Evolutionary conservation across 768 basidiomycete species (phyloP).

Genomic region (Tylopilus sp.): DNA sequence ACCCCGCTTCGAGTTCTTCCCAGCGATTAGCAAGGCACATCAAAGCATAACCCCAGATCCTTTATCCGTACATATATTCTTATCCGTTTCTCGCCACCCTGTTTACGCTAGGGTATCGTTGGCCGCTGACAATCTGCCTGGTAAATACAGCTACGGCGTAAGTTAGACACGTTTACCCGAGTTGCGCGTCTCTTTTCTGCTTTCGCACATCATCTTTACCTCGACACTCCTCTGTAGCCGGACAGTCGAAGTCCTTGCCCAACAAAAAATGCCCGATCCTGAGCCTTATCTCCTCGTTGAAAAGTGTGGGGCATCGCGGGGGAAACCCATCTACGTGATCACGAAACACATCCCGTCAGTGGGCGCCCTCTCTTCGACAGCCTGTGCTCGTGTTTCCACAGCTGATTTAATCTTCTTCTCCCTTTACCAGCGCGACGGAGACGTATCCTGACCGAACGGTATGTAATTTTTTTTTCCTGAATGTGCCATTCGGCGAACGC

Average conservation of each 20-base stretch:
- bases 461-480: slow-evolving; percentile 8
- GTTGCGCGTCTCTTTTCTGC: slow-evolving; percentile 18
- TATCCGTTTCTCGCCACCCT: slow-evolving; percentile 26
- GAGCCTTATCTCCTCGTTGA: slow-evolving; percentile 39
- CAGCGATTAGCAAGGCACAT: slow-evolving; percentile 24
- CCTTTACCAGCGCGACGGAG: slow-evolving; percentile 26
- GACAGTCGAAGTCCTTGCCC: slow-evolving; percentile 2
- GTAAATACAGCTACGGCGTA: slow-evolving; percentile 28
- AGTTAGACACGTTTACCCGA: slow-evolving; percentile 25
- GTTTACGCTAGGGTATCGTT: slow-evolving; percentile 25
- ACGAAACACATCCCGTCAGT: slow-evolving; percentile 42
- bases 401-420: not conserved
- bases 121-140: slow-evolving; percentile 24
- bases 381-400: slow-evolving; percentile 10
- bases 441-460: slow-evolving; percentile 34
- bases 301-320: slow-evolving; percentile 41
- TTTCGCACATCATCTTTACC: slow-evolving; percentile 24
- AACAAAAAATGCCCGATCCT: slow-evolving; percentile 23
- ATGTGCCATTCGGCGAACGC: not conserved
- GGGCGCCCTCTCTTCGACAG: slow-evolving; percentile 3
- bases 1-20: slow-evolving; percentile 19
- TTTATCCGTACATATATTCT: slow-evolving; percentile 33
- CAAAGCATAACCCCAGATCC: slow-evolving; percentile 20
- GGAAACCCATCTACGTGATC: slow-evolving; percentile 42
- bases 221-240: slow-evolving; percentile 12